These are phyloP conservation scores for Candida sp. DNA, from an alignment of 1,139 yeast genomes.

Conservation along the genomic window DNA sequence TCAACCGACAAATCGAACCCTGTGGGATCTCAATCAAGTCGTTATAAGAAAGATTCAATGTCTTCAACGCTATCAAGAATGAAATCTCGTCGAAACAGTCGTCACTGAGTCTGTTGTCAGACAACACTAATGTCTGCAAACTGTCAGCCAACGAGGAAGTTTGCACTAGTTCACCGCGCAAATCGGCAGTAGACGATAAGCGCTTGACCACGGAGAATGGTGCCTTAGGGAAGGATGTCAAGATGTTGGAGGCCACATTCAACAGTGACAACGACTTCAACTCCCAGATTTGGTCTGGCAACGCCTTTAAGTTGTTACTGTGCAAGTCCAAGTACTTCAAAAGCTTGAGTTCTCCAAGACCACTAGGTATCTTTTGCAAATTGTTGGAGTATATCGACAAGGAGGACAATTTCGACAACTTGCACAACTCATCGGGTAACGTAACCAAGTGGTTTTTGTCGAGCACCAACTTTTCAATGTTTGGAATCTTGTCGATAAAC, in stretches of 20 bases:
- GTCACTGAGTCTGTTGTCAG: conserved; percentile 86
- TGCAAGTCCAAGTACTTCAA: conserved; percentile 82
- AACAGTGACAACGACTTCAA: conserved; percentile 59
- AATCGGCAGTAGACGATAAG: conserved; percentile 29
- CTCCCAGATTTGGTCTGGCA: conserved; percentile 75
- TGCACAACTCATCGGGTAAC: conserved; percentile 72
- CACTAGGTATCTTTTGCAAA: conserved; percentile 71
- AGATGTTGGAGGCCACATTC: conserved; percentile 82
- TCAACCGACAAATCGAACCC: conserved; percentile 66
- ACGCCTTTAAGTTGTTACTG: conserved; percentile 75
- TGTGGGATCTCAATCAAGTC: conserved; percentile 81
- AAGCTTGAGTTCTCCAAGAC: conserved; percentile 62
- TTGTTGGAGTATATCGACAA: conserved; percentile 80
- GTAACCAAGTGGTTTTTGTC: conserved; percentile 85
- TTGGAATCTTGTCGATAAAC: conserved; percentile 64
- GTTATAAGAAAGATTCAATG: conserved; percentile 82
- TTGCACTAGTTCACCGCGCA: conserved; percentile 6
- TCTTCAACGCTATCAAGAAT: conserved; percentile 58
- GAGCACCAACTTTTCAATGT: conserved; percentile 73
- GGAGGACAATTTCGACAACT: conserved; percentile 60
- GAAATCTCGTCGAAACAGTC: conserved; percentile 76
- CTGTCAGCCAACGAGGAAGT: conserved; percentile 51
- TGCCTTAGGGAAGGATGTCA: conserved; percentile 69
- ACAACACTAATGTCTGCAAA: conserved; percentile 62
- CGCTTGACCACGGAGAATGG: conserved; percentile 41